These are phyloP conservation scores for Xylogone sp. DNA, from an alignment of 2,329 filamentous ascomycete species.

Conservation along the genomic window DNA sequence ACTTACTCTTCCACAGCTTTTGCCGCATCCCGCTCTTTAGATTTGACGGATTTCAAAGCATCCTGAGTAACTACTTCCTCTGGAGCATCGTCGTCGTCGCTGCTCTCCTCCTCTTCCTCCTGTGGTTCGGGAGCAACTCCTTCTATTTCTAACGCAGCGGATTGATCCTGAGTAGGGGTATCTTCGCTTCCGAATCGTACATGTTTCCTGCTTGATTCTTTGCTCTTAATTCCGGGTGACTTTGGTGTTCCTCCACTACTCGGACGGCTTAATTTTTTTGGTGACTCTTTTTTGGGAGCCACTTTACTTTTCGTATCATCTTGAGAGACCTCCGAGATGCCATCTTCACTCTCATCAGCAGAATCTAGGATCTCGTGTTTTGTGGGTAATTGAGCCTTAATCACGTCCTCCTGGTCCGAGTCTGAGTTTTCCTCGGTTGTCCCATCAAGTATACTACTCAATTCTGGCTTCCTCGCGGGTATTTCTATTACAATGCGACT, in stretches of 20 bases:
- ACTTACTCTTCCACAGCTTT: slow-evolving; percentile 24
- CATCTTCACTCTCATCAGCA: background rate
- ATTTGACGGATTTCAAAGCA: slow-evolving; percentile 15
- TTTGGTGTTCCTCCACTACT: background rate
- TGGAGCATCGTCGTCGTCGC: slow-evolving; percentile 28
- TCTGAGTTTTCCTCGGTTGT: background rate
- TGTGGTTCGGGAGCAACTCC: slow-evolving; percentile 66
- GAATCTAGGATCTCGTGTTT: slow-evolving; percentile 5
- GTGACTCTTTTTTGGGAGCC: background rate
- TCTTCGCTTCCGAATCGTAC: slow-evolving; percentile 21
- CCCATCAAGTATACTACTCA: background rate
- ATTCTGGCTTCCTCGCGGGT: slow-evolving; percentile 4
- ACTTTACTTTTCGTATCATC: background rate
- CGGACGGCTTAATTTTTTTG: background rate
- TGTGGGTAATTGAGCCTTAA: background rate
- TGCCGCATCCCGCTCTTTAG: slow-evolving; percentile 18
- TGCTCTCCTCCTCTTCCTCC: slow-evolving; percentile 45
- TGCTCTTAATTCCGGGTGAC: background rate
- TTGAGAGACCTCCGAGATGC: background rate
- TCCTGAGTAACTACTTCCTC: slow-evolving; percentile 23
- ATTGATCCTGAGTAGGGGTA: slow-evolving; percentile 5
- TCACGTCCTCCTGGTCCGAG: background rate
- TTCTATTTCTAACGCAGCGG: background rate
- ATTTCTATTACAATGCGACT: slow-evolving; percentile 21
- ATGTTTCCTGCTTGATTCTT: slow-evolving; percentile 12